A percentile compares a stretch with the other conserved stretches of the same genome.
Evolutionary conservation across 148 eudicot genomes (phyloP).

Genomic region (Cornus kousa): DNA sequence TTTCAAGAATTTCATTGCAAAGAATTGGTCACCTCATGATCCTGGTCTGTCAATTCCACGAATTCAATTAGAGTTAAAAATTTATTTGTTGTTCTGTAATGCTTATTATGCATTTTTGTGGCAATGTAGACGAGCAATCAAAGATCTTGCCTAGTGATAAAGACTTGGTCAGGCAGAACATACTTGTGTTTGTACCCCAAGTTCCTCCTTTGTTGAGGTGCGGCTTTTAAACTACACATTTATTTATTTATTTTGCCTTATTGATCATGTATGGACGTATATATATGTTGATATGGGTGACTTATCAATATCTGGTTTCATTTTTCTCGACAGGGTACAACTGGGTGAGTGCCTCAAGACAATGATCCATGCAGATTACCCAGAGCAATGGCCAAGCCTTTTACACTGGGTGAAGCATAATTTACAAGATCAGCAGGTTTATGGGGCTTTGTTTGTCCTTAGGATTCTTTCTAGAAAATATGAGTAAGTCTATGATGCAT

Average conservation of each 20-base stretch:
- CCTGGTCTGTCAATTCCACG: conserved; percentile 48
- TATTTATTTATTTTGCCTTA: not conserved
- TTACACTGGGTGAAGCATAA: conserved; percentile 94
- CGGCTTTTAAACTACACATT: not conserved
- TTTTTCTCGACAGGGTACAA: conserved; percentile 56
- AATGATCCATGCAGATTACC: conserved; percentile 87
- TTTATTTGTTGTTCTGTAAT: not conserved
- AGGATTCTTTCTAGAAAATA: conserved; percentile 96
- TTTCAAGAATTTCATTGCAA: conserved; percentile 90
- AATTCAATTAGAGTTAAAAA: not conserved
- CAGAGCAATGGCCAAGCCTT: conserved; percentile 97
- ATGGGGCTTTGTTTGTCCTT: conserved; percentile 91
- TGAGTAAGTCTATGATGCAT: conserved; percentile 53
- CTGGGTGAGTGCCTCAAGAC: conserved; percentile 98
- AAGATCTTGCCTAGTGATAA: conserved; percentile 77
- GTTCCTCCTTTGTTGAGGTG: conserved; percentile 88
- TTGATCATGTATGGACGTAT: not conserved
- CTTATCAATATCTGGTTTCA: not conserved
- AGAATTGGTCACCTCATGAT: conserved; percentile 92
- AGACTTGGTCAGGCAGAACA: conserved; percentile 78
- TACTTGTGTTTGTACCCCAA: conserved; percentile 73
- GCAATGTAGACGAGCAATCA: conserved; percentile 64
- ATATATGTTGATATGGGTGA: not conserved
- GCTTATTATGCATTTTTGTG: conserved; percentile 17
- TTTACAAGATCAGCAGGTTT: conserved; percentile 90